Percentiles rank a stretch among this genome's conserved stretches.
phyloP scores from a whole-genome alignment of 176 grass and related monocot genomes.

The Eragrostis nindensis region DNA sequence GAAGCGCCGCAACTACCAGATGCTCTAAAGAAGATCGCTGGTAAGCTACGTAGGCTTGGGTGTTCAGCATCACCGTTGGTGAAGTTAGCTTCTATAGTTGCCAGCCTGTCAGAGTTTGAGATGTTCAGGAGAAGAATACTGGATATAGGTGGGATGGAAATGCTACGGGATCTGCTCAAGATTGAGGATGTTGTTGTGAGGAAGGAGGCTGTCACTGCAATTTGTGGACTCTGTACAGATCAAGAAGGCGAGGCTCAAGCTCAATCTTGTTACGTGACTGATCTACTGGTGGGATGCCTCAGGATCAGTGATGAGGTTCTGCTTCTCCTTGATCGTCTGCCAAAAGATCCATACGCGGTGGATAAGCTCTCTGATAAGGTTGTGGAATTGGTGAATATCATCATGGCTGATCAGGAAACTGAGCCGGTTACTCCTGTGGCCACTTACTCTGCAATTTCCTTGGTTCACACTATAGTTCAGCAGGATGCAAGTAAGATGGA shows the following conservation, averaged over 20 bases:
- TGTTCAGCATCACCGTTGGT: conserved; percentile 10
- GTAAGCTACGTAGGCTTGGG: conserved; percentile 18
- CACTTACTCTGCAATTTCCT: conserved; percentile 38
- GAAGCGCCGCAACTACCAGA: conserved; percentile 18
- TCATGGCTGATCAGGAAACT: conserved; percentile 21
- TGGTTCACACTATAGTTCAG: conserved; percentile 29
- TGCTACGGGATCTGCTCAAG: conserved; percentile 37
- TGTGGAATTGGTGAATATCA: conserved; percentile 34
- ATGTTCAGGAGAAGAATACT: conserved; percentile 48
- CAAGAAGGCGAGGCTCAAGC: conserved; percentile 29
- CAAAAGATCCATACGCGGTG: neutral
- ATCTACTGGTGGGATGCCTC: conserved; percentile 36
- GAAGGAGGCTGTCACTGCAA: conserved; percentile 46
- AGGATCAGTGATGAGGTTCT: conserved; percentile 39
- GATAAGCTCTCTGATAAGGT: conserved; percentile 25
- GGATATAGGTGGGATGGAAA: conserved; percentile 40
- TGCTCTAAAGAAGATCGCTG: conserved; percentile 18
- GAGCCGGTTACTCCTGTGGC: conserved; percentile 15
- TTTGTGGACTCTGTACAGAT: conserved; percentile 37
- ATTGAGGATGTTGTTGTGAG: conserved; percentile 34
- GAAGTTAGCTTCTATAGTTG: conserved; percentile 43
- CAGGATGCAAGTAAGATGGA: conserved; percentile 40
- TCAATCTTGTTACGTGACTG: conserved; percentile 15
- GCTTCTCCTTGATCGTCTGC: conserved; percentile 39
- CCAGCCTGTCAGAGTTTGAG: conserved; percentile 40